A percentile compares a stretch with the other conserved stretches of the same genome.
Conservation (phyloP, 2,329 filamentous ascomycete species). For the Colletotrichum cuscutae region DNA sequence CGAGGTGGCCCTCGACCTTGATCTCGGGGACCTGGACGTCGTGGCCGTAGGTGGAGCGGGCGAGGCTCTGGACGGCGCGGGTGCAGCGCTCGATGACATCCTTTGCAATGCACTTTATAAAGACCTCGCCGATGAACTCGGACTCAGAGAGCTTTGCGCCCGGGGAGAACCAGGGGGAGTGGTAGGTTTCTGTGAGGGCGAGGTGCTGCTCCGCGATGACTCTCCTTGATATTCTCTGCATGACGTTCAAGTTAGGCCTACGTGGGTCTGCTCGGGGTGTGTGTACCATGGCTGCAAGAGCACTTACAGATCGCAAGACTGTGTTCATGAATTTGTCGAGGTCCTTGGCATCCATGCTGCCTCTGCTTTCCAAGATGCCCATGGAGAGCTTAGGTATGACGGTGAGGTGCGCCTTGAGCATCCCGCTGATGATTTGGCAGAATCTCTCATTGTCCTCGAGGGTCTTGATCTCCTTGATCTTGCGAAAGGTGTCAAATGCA, state of each 20-base stretch:
- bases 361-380: slow-evolving; percentile 91
- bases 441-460: slow-evolving; percentile 90
- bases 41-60: slow-evolving; percentile 78
- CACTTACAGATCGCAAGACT: slow-evolving; percentile 82
- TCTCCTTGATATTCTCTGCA: slow-evolving; percentile 87
- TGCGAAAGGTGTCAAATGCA: slow-evolving; percentile 92
- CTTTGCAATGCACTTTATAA: slow-evolving; percentile 89
- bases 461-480: slow-evolving; percentile 83
- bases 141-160: slow-evolving; percentile 76
- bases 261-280: background rate
- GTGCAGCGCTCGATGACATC: slow-evolving; percentile 90
- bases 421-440: slow-evolving; percentile 82
- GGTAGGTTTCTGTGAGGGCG: slow-evolving; percentile 92
- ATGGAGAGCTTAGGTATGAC: slow-evolving; percentile 96
- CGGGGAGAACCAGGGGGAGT: slow-evolving; percentile 89
- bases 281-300: background rate
- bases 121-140: slow-evolving; percentile 95
- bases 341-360: slow-evolving; percentile 81
- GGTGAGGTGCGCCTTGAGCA: slow-evolving; percentile 86
- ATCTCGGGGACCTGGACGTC: slow-evolving; percentile 82
- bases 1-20: slow-evolving; percentile 83
- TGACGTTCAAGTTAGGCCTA: slow-evolving; percentile 10
- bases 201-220: slow-evolving; percentile 98
- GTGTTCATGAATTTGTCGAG: slow-evolving; percentile 97
- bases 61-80: slow-evolving; percentile 78